Base-by-base conservation (phyloP, 345 rosid species). In the Pugionium dolabratum region DNA sequence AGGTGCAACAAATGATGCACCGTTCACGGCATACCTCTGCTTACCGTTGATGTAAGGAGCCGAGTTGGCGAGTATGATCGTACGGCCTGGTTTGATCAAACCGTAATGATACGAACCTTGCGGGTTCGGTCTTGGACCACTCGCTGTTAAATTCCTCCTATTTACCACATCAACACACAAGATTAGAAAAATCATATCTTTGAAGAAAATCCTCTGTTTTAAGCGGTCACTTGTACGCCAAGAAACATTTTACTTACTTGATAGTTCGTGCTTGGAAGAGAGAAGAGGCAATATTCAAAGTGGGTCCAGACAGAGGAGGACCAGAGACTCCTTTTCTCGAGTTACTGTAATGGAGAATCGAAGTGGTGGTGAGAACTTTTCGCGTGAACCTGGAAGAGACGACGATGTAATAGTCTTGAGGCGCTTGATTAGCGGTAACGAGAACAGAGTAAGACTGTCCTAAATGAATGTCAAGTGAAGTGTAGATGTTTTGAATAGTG, bases 91-190 rank as follows among this genome's bases (percentile, higher is more conserved):
- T 75, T 85, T 88, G 67, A 94, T 86, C 84, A 85, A 37, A 8
- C 99, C 99, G 48, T 94, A 94, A 66, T 94, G 96, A 80, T 90
- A 94, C 1, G 98, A 93, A 6, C 98, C 98, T 79, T 93, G 98
- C 1, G 98, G 98, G 76, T 94, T 94, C 2, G 99, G 97, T 44
- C 99, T 82, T 1, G 97, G 97, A 29, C 91, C 99, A 64, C 96
- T 94, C 7, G 99, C 97, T 0, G 99, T 88, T 49, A 94, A 81
- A 63, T 94, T 94, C 81, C 95, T 78, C 78, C 98, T 89, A 73
- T 61, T n/a, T 7, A 61, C 7, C 37, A 33, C 41, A 74, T 5
- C 59, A 74, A 27, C 4, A 60, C 59, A 46, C 11, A 52, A 4
- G 47, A 61, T 54, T 4, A 60, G 43, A 46, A 60, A 37, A 7